Evolutionary conservation across 176 grass and related monocot species (phyloP).

Genomic region (Phyllostachys edulis): DNA sequence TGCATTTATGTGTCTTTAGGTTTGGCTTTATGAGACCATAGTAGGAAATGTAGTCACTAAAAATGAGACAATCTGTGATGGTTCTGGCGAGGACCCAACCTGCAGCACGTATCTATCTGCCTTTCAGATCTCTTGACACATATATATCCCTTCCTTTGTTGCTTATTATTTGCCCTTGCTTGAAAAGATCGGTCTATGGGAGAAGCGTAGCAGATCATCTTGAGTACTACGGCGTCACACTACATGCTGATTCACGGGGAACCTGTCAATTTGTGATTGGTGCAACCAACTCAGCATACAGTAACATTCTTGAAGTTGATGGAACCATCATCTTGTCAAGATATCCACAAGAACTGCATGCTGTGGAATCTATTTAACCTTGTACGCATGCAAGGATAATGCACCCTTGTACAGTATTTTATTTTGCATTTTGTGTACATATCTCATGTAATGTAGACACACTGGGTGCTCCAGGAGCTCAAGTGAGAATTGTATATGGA

Average conservation of each 20-base stretch:
- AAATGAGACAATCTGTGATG: slow-evolving; percentile 68
- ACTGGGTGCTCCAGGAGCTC: slow-evolving; percentile 21
- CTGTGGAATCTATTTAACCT: slow-evolving; percentile 33
- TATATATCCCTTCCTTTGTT: not conserved
- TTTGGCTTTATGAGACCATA: slow-evolving; percentile 67
- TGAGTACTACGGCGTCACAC: slow-evolving; percentile 62
- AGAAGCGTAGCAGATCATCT: slow-evolving; percentile 82
- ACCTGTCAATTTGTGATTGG: slow-evolving; percentile 63
- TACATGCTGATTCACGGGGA: slow-evolving; percentile 64
- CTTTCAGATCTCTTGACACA: slow-evolving; percentile 5
- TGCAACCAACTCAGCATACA: slow-evolving; percentile 28
- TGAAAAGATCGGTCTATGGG: slow-evolving; percentile 72
- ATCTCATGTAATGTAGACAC: slow-evolving; percentile 34
- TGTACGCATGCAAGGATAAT: not conserved
- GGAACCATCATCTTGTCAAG: slow-evolving; percentile 45
- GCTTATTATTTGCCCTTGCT: slow-evolving; percentile 34
- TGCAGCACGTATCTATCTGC: slow-evolving; percentile 69
- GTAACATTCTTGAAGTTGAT: slow-evolving; percentile 31
- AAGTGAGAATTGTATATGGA: slow-evolving; percentile 43
- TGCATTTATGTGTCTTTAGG: slow-evolving; percentile 37
- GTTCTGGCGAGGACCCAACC: slow-evolving; percentile 79
- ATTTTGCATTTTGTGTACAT: slow-evolving; percentile 36
- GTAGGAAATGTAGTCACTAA: slow-evolving; percentile 42
- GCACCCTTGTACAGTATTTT: slow-evolving; percentile 37
- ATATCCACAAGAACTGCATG: slow-evolving; percentile 29